Evolutionary conservation across 129 eudicot species (phyloP).

Genomic region (Rutidosis leptorrhynchoides): DNA sequence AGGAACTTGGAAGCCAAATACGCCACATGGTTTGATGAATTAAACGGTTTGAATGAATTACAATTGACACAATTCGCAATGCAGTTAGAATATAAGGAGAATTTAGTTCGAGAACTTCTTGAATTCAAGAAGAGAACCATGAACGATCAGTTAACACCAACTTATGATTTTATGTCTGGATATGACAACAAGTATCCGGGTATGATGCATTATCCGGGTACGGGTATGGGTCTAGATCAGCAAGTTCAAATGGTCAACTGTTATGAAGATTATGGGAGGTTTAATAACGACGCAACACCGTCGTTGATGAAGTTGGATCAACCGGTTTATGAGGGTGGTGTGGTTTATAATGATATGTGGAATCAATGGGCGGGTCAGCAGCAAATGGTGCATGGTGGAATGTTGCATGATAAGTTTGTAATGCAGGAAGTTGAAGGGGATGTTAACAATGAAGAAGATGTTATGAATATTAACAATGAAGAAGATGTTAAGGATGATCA

Average conservation of each 20-base stretch:
- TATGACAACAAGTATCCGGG: neutral
- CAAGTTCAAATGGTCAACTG: constrained; percentile 23
- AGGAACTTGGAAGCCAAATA: constrained; percentile 48
- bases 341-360: constrained; percentile 17
- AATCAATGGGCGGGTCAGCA: constrained; percentile 22
- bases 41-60: constrained; percentile 21
- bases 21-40: constrained; percentile 42
- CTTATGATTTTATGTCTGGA: neutral
- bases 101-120: constrained; percentile 17
- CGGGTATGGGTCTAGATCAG: constrained; percentile 1
- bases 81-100: constrained; percentile 30
- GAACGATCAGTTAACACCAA: neutral
- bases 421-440: constrained; percentile 12
- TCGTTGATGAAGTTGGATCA: neutral
- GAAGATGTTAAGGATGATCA: no score
- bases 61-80: constrained; percentile 33
- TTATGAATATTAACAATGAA: no score
- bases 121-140: constrained; percentile 23
- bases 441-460: constrained; percentile 1
- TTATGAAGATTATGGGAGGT: constrained; percentile 17
- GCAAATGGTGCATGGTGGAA: neutral
- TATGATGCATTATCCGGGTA: neutral
- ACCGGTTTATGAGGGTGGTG: constrained; percentile 19
- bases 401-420: neutral
- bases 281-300: neutral